Evolutionary conservation across 495 filamentous ascomycete genomes (phyloP).

Genomic region (Margaritispora aquatica): DNA sequence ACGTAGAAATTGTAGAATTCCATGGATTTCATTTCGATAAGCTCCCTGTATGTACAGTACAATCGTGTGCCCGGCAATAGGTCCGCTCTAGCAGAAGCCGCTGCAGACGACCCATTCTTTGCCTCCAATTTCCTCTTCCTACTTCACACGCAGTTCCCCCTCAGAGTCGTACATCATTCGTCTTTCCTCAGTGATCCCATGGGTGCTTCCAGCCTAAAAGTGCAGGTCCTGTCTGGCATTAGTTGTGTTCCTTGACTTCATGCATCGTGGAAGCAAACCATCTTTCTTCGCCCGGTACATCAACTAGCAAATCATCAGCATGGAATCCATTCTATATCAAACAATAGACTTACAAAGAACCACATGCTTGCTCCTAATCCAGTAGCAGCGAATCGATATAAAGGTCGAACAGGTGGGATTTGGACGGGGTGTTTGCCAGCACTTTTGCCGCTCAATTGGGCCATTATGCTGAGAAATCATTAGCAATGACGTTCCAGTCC

Average conservation of each 20-base stretch:
- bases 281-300: conserved; percentile 98
- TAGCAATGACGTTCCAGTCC: too few relatives aligned
- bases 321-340: neutral
- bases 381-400: conserved; percentile 82
- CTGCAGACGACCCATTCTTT: neutral
- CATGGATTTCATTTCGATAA: neutral
- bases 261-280: conserved; percentile 32
- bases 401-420: conserved; percentile 49
- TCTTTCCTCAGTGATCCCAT: conserved; percentile 80
- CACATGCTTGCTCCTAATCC: conserved; percentile 94
- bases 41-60: conserved; percentile 1
- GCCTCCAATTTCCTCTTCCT: neutral
- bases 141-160: too few relatives aligned
- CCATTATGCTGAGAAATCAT: neutral
- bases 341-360: conserved; percentile 74
- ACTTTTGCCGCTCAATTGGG: conserved; percentile 31
- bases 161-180: neutral
- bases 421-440: conserved; percentile 65
- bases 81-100: neutral
- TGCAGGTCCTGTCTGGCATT: conserved; percentile 46
- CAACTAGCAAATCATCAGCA: conserved; percentile 45
- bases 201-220: conserved; percentile 94
- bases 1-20: neutral
- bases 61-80: neutral
- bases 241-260: neutral